Conservation (phyloP, 345 rosid species). For the Rubroshorea leprosula region DNA sequence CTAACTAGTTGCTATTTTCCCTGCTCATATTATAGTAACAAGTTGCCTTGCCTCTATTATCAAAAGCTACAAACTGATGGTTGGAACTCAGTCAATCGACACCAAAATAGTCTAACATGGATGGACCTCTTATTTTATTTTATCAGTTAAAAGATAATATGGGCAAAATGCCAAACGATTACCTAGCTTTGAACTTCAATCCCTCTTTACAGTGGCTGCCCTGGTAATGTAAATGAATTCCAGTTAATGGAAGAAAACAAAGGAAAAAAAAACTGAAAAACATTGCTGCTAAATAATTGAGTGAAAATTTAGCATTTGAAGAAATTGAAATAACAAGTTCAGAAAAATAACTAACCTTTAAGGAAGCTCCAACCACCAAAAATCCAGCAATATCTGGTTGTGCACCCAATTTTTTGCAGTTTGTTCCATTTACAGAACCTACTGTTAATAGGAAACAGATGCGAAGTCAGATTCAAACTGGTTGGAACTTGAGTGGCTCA, state of each 20-base stretch:
- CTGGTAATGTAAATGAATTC: slow-evolving; percentile 65
- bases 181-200: slow-evolving; percentile 18
- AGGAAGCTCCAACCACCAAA: slow-evolving; percentile 79
- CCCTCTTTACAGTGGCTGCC: slow-evolving; percentile 44
- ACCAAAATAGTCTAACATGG: too few species aligned
- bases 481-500: too few species aligned
- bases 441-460: neutral
- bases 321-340: too few species aligned
- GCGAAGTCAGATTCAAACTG: neutral
- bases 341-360: slow-evolving; percentile 36
- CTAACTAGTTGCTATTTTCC: too few species aligned
- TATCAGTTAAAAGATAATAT: too few species aligned
- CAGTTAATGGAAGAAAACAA: slow-evolving; percentile 27
- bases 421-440: slow-evolving; percentile 68
- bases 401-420: slow-evolving; percentile 57
- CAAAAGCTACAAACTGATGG: too few species aligned
- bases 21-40: too few species aligned
- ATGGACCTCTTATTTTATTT: too few species aligned
- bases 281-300: neutral
- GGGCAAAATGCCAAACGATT: too few species aligned
- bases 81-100: too few species aligned
- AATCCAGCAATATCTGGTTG: slow-evolving; percentile 70
- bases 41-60: too few species aligned
- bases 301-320: neutral
- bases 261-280: too few species aligned